Evolutionary conservation across 2,329 filamentous ascomycete genomes (phyloP), one percentile per base, ranked within the genome.

Genomic region (Alternaria gaisen): DNA sequence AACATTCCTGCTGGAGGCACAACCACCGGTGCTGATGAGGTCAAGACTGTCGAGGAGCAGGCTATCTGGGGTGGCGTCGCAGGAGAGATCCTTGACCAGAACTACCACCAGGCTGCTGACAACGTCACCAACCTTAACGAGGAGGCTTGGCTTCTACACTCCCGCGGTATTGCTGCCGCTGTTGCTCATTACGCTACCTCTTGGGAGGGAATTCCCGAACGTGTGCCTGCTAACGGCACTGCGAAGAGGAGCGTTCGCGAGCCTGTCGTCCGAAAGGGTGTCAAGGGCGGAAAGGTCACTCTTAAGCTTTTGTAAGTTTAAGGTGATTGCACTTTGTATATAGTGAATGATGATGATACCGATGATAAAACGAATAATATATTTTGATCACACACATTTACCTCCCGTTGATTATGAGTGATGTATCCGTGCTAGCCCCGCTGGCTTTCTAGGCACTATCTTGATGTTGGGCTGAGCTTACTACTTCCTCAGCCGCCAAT

Each of bases 31-130:
- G 77, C 77, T 4, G 78, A 79, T 44, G 67, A 74, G 28, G 63
- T 77, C 60, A 80, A 80, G 71, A 80, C 77, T 3, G 69, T 64
- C 40, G 74, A 72, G 42, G 72, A 79, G 61, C 75, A 66, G 14
- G 69, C 53, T 42, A 58, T 70, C 60, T 80, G 75, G 64, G 77
- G 78, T 20, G 77, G 79, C 3, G 46, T 50, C 2, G 46, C 46
- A 50, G 76, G 75, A 16, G 68, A 70, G 0, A 65, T 69, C 9
- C 28, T 68, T 0, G 65, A 64, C 32, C 24, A 38, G 20, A 63
- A 60, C 55, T 80, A 80, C 60, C 77, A 80, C 53, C 50, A 67
- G 40, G 67, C 70, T 6, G 72, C 73, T n/a, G 78, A 80, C 55
- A 74, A 64, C n/a, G 66, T 76, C 4, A 67, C 62, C n/a, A 80